Base-by-base conservation (phyloP, 2,329 filamentous ascomycete genomes). In the Knufia petricola region DNA sequence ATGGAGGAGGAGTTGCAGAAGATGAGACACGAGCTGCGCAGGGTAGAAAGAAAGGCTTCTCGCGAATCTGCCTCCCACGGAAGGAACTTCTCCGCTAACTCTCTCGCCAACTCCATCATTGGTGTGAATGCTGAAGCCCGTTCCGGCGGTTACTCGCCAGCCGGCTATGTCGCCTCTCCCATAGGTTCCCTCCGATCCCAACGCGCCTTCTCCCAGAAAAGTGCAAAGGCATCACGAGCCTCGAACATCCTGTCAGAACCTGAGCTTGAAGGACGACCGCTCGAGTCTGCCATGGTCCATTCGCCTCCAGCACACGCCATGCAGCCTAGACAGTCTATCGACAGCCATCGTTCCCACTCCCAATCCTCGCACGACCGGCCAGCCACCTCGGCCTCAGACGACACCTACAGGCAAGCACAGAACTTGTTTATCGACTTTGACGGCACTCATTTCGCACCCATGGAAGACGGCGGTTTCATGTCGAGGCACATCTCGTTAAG, bases 341-440 rank as follows among this genome's bases (percentile, higher is more conserved):
- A 38, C 21, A 30, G 30, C 20, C 34, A 40, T 3, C 44, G 20
- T 23, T 39, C 34, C 30, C 31, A 52, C 50, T 40, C 34, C 38
- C 26, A 43, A 28, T 8, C 38, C 34, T 37, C 49, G 37, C 32
- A 46, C 51, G 55, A 57, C 10, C 60, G 69, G 13, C 66, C 67
- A 12, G 50, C 58, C 1, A 65, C 66, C 13, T 64, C 67, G 23
- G 67, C 64, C 3, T 73, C 71, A 4, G 63, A 58, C 20, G 70
- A 73, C 55, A 73, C 70, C 23, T 69, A 67, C 50, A 69, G 65
- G 38, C 70, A 73, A 55, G 66, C 67, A 7, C 46, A 55, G 36
- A 50, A 51, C 4, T 50, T 72, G 13, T 74, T 74, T 56, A 65
- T 61, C 4, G 70, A 74, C 54, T 74, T 74, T 47, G 71, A 74